Evolutionary conservation across 805 yeast genomes (phyloP), one percentile per base, ranked within the genome.

Genomic region (Clavispora asparagi): DNA sequence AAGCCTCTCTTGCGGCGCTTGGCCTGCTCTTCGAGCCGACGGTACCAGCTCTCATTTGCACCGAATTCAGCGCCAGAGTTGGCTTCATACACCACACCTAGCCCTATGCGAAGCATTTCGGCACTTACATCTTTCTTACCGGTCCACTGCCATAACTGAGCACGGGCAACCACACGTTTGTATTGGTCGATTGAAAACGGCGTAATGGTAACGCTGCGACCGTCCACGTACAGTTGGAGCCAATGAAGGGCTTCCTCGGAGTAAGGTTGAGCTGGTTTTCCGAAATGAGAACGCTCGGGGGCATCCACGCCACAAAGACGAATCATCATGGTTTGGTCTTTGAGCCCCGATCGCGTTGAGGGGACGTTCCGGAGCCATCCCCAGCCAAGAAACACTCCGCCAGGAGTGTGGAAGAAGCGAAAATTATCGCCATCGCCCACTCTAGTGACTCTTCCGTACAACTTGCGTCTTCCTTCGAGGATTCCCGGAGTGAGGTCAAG

Each of bases 381-480:
- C 99, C 99, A 94, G 0, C 99, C 99, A 2, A 85, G 79, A 1
- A 83, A 57, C 0, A 74, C 50, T 0, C 99, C 98, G 4, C 98
- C 98, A 0, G 99, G 99, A 0, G 95, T 82, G 62, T 94, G 99
- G 60, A 74, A 94, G 52, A 94, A 79, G 49, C 91, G 86, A 65
- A 94, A 92, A 63, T 92, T 92, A 62, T 94, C 99, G 13, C 96
- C 97, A 63, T 91, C 98, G 0, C 97, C 97, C 0, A 91, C 98
- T 2, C 94, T 73, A 0, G 96, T 86, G 4, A 91, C 97, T 49
- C 74, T 74, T 0, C 98, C 98, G 46, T 63, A 64, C 12, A 71
- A 54, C 23, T 52, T 51, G 3, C 60, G 57, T 14, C 58, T 54
- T 12, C 53, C 56, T 32, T 66, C 67, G 14, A 71, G 51, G 13